Base-by-base conservation (phyloP, 768 basidiomycete genomes). In the Mycena alexandri region DNA sequence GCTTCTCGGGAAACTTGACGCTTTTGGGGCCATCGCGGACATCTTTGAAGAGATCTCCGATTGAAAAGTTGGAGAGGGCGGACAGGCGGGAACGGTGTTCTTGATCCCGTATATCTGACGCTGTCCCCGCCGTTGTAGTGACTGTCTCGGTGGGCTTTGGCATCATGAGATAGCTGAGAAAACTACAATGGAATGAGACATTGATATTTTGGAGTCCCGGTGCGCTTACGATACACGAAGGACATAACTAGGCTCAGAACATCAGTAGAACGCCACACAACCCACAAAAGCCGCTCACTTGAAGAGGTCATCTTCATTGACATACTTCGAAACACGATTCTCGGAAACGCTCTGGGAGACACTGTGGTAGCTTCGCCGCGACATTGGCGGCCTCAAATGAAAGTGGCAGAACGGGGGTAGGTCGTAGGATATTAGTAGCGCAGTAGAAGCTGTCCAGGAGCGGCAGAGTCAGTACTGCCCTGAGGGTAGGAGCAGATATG, bases 1-100 rank as follows among this genome's bases (percentile, higher is more conserved):
- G 81, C 79, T 95, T 96, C 80, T 98, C 95, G 0, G 97, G 96
- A 77, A 96, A 98, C 76, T 93, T 94, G 75, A 93, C 92, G 67
- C 89, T 92, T 82, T 93, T 95, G 60, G 89, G 87, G 7, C 93
- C 90, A 79, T 91, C 92, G 67, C 89, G 79, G 63, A 89, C 85
- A 72, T 93, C 93, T 76, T 90, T 90, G 82, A 93, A 93, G 77
- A 94, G 83, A 76, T 95, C 94, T 25, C 89, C 88, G 64, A 95
- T 87, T 14, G 86, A 87, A 69, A 87, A 87, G 68, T 85, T 85
- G 25, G 87, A 85, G n/a, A 94, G 81, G 7, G 92, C 90, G 1
- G 90, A 88, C 36, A 94, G 79, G 63, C 92, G 84, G 29, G 87
- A 89, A 3, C 87, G 87, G 74, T 90, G 87, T 71, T 93, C 93